phyloP scores from a whole-genome alignment of 768 basidiomycete species.

The Kwoniella sp. region DNA sequence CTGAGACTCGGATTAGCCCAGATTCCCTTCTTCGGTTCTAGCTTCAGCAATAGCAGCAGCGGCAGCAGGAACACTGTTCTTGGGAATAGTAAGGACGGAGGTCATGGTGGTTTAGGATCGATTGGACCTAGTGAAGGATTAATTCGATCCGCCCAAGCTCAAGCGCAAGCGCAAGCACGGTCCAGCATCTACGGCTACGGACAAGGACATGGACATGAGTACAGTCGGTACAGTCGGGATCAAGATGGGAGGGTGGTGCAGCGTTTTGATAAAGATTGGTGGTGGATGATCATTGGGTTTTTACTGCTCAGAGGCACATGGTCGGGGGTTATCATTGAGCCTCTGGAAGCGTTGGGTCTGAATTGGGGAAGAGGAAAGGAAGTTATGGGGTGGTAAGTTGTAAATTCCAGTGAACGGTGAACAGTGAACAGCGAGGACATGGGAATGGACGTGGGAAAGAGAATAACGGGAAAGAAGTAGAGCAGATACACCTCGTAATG shows the following conservation, averaged over 20 bases:
- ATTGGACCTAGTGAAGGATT: constrained; percentile 19
- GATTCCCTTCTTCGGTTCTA: neutral
- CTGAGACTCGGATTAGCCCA: constrained; percentile 27
- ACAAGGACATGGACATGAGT: too few relatives aligned
- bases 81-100: too few relatives aligned
- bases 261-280: constrained; percentile 39
- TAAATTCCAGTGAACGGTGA: too few relatives aligned
- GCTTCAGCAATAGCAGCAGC: neutral
- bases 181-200: neutral
- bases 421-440: too few relatives aligned
- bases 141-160: constrained; percentile 7
- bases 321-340: constrained; percentile 29
- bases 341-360: constrained; percentile 38
- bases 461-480: too few relatives aligned
- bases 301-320: constrained; percentile 44
- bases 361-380: constrained; percentile 32
- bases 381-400: constrained; percentile 30
- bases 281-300: constrained; percentile 45
- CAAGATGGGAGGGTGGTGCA: constrained; percentile 5
- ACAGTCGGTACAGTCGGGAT: too few relatives aligned
- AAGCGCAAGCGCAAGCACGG: neutral
- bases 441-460: neutral
- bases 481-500: too few relatives aligned
- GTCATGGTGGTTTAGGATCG: neutral
- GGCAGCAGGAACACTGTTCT: neutral